Evolutionary conservation across 768 basidiomycete species (phyloP).

Genomic region (Phallus indusiatus): DNA sequence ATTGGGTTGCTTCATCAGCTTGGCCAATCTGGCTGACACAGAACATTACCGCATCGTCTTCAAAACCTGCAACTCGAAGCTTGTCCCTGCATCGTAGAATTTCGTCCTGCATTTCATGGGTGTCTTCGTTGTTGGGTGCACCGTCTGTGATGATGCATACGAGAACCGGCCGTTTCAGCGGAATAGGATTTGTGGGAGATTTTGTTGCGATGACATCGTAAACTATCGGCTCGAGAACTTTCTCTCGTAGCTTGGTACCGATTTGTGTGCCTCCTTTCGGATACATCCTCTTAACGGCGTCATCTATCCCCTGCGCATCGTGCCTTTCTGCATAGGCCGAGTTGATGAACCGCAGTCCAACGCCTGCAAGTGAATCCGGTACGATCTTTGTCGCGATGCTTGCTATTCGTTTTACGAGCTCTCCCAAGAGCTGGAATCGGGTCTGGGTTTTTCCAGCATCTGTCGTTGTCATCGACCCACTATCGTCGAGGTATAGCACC

Average conservation of each 20-base stretch:
- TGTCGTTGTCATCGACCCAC: constrained; percentile 15
- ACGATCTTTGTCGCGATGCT: constrained; percentile 18
- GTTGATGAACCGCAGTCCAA: constrained; percentile 21
- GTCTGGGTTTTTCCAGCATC: constrained; percentile 13
- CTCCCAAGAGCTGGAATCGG: constrained; percentile 8
- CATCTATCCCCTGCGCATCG: neutral
- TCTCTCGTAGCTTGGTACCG: constrained; percentile 3
- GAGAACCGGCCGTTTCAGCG: constrained; percentile 4
- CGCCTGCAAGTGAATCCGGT: constrained; percentile 15
- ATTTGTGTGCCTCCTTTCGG: constrained; percentile 7
- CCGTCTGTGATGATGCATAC: constrained; percentile 9
- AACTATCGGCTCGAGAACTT: constrained; percentile 8
- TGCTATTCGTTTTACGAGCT: constrained; percentile 12
- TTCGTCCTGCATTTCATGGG: neutral
- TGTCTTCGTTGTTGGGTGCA: neutral
- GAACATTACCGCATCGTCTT: constrained; percentile 8
- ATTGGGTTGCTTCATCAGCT: neutral
- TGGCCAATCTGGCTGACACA: constrained; percentile 11
- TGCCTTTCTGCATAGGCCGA: neutral
- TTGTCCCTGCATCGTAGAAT: constrained; percentile 2
- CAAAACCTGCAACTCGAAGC: constrained; percentile 4
- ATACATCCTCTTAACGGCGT: neutral
- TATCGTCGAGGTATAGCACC: constrained; percentile 15
- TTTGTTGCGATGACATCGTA: neutral
- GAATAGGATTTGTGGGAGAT: neutral